Evolutionary conservation across 257 asterid species (phyloP).

Genomic region (Solanum ahanhuiri): DNA sequence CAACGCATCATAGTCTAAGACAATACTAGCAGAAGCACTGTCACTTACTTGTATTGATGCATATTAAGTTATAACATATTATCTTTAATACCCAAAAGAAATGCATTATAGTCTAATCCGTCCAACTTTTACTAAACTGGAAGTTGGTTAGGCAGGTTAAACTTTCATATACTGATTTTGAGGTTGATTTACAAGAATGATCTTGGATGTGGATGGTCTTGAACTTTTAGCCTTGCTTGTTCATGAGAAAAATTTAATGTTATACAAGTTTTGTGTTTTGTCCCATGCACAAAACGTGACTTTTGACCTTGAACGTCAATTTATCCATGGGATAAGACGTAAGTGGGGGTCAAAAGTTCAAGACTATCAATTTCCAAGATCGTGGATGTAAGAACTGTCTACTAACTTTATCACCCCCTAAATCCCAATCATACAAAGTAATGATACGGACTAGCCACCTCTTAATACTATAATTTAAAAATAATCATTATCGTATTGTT

Average conservation of each 20-base stretch:
- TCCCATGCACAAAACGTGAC: not conserved
- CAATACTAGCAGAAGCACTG: not conserved
- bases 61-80: no score
- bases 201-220: not conserved
- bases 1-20: no score
- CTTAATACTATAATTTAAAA: not conserved
- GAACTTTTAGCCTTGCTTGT: not conserved
- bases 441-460: not conserved
- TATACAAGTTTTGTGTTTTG: not conserved
- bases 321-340: not conserved
- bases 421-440: not conserved
- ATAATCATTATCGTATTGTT: not conserved
- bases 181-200: not conserved
- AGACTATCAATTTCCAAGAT: not conserved
- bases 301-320: not conserved
- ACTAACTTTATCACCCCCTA: not conserved
- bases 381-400: not conserved
- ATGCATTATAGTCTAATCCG: not conserved
- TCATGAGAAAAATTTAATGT: not conserved
- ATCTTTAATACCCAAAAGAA: not conserved
- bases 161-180: not conserved
- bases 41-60: not conserved
- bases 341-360: not conserved
- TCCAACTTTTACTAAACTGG: not conserved
- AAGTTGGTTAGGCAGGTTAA: no score